These are phyloP conservation scores for Hippophae tibetana DNA, from an alignment of 306 rosid genomes.

Conservation along the genomic window DNA sequence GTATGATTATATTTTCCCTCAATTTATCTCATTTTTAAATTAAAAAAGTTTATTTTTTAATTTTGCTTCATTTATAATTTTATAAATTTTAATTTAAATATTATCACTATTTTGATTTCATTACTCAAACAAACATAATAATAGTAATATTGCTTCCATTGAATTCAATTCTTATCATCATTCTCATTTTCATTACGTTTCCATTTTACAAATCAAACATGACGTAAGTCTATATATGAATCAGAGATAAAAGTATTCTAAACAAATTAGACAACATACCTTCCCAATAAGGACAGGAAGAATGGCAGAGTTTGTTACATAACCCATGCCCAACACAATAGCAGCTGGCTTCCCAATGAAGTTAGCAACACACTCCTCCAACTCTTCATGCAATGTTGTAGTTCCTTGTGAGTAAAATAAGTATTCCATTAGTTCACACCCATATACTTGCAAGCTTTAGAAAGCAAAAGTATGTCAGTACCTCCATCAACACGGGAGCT, in stretches of 20 bases:
- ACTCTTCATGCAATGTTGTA: slow-evolving; percentile 46
- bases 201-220: too few relatives aligned
- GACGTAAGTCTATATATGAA: too few relatives aligned
- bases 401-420: slow-evolving; percentile 38
- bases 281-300: slow-evolving; percentile 72
- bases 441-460: background rate
- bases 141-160: too few relatives aligned
- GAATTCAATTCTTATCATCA: too few relatives aligned
- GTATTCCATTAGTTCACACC: slow-evolving; percentile 4
- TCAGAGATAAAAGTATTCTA: background rate
- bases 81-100: too few relatives aligned
- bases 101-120: too few relatives aligned
- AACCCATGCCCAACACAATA: slow-evolving; percentile 84
- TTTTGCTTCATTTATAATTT: too few relatives aligned
- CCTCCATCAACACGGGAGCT: slow-evolving; percentile 85
- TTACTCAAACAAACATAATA: too few relatives aligned
- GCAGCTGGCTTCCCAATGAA: slow-evolving; percentile 74
- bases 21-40: too few relatives aligned
- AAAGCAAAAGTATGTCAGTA: slow-evolving; percentile 4
- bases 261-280: slow-evolving; percentile 27
- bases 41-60: too few relatives aligned
- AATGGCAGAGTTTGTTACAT: slow-evolving; percentile 79
- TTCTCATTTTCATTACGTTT: too few relatives aligned
- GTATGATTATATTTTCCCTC: too few relatives aligned
- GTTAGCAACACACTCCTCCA: slow-evolving; percentile 65